Conservation (phyloP, 192 early-diverging fungal species). For the Jimgerdemannia lactiflua region DNA sequence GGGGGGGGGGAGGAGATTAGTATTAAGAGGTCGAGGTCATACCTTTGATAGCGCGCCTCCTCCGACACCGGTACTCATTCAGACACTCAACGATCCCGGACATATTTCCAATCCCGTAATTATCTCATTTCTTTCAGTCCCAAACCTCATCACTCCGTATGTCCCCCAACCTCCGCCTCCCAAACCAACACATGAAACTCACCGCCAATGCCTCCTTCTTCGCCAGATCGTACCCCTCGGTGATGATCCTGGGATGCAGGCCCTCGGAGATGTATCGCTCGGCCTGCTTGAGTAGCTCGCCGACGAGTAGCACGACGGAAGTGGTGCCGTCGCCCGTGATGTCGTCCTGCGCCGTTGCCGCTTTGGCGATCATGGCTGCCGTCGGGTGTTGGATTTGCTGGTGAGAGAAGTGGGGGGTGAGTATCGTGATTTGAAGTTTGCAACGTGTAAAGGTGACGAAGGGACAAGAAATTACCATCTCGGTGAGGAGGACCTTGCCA, state of each 20-base stretch:
- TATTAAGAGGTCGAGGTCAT: neutral
- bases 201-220: slow-evolving; percentile 91
- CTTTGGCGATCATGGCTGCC: slow-evolving; percentile 98
- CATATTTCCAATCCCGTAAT: no score
- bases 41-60: neutral
- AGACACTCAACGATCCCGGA: no score
- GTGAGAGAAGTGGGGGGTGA: neutral
- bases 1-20: no score
- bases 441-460: slow-evolving; percentile 3
- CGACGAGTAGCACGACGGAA: slow-evolving; percentile 94
- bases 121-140: neutral
- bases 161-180: no score
- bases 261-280: slow-evolving; percentile 94
- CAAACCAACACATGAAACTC: neutral
- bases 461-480: slow-evolving; percentile 74
- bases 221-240: slow-evolving; percentile 96
- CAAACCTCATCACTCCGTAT: neutral
- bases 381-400: slow-evolving; percentile 99
- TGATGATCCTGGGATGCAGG: slow-evolving; percentile 92
- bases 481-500: slow-evolving; percentile 96
- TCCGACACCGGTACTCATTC: no score
- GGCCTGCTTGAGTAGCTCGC: slow-evolving; percentile 96
- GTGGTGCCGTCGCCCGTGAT: slow-evolving; percentile 99
- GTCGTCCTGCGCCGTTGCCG: slow-evolving; percentile 99
- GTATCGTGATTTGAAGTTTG: no score